Conservation (phyloP, 148 eudicot species). For the Pouteria glomerata region DNA sequence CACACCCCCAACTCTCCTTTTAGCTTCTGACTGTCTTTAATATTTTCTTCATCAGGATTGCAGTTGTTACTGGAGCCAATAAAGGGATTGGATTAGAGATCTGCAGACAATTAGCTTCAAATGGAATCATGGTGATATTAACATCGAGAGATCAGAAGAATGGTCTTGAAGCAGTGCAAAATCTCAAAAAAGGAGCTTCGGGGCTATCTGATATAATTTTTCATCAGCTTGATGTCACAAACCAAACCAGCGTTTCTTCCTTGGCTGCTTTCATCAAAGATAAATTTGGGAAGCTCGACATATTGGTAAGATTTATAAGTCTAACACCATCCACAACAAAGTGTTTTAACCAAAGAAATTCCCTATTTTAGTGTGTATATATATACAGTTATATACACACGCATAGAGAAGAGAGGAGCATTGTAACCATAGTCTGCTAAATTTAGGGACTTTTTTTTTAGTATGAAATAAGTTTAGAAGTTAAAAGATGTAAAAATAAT, state of each 20-base stretch:
- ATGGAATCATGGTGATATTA: conserved; percentile 15
- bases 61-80: conserved; percentile 24
- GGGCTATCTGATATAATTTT: conserved; percentile 12
- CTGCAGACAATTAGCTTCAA: conserved; percentile 15
- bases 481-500: no score
- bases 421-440: no score
- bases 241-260: conserved; percentile 13
- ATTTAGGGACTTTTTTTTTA: no score
- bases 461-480: no score
- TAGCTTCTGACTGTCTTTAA: no score
- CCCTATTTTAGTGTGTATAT: no score
- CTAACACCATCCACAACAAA: no score
- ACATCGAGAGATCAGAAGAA: conserved; percentile 23
- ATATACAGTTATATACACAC: no score
- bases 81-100: conserved; percentile 26
- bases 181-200: conserved; percentile 12
- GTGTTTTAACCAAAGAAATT: no score
- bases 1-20: no score
- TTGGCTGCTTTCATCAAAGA: conserved; percentile 11
- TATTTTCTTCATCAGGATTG: conserved; percentile 1
- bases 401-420: no score
- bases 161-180: conserved; percentile 17
- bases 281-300: conserved; percentile 18
- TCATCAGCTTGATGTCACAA: conserved; percentile 22
- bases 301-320: conserved; percentile 18